A percentile compares a stretch with the other conserved stretches of the same genome.
Evolutionary conservation across 2,329 filamentous ascomycete genomes (phyloP).

Genomic region (Aspergillus uvarum): DNA sequence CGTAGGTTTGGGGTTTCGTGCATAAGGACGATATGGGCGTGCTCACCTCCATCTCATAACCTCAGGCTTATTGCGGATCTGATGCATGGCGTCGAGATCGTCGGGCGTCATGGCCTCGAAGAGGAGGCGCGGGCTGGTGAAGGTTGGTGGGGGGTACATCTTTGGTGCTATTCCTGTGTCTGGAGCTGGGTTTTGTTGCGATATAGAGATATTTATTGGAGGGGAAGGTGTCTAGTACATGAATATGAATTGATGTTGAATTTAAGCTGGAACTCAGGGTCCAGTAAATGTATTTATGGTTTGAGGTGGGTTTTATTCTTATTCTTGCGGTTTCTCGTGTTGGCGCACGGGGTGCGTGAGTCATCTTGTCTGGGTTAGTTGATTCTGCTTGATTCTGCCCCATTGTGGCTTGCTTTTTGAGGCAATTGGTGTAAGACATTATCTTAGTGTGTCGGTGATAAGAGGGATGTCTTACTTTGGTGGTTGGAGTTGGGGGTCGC

Average conservation of each 20-base stretch:
- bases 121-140: conserved; percentile 12
- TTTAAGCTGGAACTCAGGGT: no score
- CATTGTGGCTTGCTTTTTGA: background rate
- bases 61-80: conserved; percentile 6
- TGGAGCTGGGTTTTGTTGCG: background rate
- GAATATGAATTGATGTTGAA: no score
- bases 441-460: no score
- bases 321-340: conserved; percentile 1
- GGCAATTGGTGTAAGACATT: background rate
- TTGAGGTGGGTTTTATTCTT: background rate
- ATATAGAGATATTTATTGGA: no score
- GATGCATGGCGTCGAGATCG: conserved; percentile 10
- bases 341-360: no score
- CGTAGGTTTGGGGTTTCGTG: no score
- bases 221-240: no score
- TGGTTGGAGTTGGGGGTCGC: background rate
- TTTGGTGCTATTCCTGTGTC: no score
- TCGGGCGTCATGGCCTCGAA: conserved; percentile 5
- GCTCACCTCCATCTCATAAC: conserved; percentile 18
- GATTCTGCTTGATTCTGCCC: no score
- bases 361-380: no score
- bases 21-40: no score
- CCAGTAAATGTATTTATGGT: background rate
- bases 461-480: background rate
- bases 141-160: background rate